Evolutionary conservation across 2,329 filamentous ascomycete species (phyloP).

Genomic region (Nigrospora oryzae): DNA sequence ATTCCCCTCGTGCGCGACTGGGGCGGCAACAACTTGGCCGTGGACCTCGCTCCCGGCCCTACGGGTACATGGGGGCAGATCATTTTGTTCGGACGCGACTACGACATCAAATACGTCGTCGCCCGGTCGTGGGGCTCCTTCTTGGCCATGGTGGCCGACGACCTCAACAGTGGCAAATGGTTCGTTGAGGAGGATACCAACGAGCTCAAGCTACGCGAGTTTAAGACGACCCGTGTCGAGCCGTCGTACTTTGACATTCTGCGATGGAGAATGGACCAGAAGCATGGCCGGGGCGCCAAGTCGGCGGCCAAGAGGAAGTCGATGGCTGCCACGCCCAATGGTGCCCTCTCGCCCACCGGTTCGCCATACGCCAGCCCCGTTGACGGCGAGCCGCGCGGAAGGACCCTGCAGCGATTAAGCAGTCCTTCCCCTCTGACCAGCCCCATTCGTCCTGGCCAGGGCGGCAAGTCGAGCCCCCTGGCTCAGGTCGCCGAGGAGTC

Average conservation of each 20-base stretch:
- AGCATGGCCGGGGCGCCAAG: conserved; percentile 62
- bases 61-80: conserved; percentile 91
- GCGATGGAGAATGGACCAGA: conserved; percentile 92
- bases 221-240: conserved; percentile 82
- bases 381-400: conserved; percentile 57
- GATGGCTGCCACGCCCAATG: conserved; percentile 26
- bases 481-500: conserved; percentile 67
- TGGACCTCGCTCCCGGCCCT: conserved; percentile 86
- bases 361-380: conserved; percentile 59
- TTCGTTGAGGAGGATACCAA: conserved; percentile 85
- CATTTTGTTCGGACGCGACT: conserved; percentile 93
- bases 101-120: conserved; percentile 96
- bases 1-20: conserved; percentile 94
- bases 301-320: conserved; percentile 44
- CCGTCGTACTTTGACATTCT: conserved; percentile 92
- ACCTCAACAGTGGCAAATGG: conserved; percentile 82
- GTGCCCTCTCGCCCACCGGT: conserved; percentile 34
- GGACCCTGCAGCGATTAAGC: conserved; percentile 62
- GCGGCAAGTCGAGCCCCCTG: conserved; percentile 62
- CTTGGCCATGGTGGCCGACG: conserved; percentile 79
- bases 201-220: conserved; percentile 87
- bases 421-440: conserved; percentile 55
- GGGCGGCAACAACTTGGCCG: conserved; percentile 95
- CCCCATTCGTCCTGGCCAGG: conserved; percentile 52
- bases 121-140: conserved; percentile 87